Conservation (phyloP, 108 stramenopile species). For the Fistulifera solaris region DNA sequence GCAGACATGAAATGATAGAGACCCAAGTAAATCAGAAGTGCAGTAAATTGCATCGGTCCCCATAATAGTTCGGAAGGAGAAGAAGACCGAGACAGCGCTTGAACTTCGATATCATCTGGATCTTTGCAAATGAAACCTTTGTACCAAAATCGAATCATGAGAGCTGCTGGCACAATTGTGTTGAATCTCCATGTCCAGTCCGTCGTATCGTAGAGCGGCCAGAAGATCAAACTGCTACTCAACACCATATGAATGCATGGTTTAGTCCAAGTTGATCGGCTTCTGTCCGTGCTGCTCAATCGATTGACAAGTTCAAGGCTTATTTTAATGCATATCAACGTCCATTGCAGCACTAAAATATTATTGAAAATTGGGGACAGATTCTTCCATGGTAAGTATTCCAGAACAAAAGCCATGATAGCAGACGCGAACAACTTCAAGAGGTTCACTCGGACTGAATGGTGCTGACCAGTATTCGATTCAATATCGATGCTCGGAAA, state of each 20-base stretch:
- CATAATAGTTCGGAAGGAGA: slow-evolving; percentile 60
- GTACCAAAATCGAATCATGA: slow-evolving; percentile 40
- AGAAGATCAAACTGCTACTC: slow-evolving; percentile 42
- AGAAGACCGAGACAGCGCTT: slow-evolving; percentile 42
- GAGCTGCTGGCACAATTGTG: slow-evolving; percentile 43
- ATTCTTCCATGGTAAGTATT: neutral
- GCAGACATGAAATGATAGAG: slow-evolving; percentile 42
- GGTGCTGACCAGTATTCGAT: no score
- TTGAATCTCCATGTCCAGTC: slow-evolving; percentile 66
- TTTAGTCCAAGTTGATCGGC: slow-evolving; percentile 11
- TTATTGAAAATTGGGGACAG: slow-evolving; percentile 41
- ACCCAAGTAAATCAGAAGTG: slow-evolving; percentile 44
- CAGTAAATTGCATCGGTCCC: slow-evolving; percentile 58
- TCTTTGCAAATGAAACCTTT: slow-evolving; percentile 24
- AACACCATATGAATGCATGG: slow-evolving; percentile 45
- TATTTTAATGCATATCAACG: slow-evolving; percentile 34
- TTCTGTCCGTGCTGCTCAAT: slow-evolving; percentile 12
- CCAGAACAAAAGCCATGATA: slow-evolving; percentile 7
- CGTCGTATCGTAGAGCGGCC: slow-evolving; percentile 45
- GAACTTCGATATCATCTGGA: slow-evolving; percentile 51
- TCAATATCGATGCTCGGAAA: no score
- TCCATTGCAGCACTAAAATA: slow-evolving; percentile 24
- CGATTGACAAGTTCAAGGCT: slow-evolving; percentile 19
- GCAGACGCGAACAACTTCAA: no score
- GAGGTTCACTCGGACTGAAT: no score